Base-by-base conservation (phyloP, 2,329 filamentous ascomycete genomes). In the Salinomyces thailandicus region DNA sequence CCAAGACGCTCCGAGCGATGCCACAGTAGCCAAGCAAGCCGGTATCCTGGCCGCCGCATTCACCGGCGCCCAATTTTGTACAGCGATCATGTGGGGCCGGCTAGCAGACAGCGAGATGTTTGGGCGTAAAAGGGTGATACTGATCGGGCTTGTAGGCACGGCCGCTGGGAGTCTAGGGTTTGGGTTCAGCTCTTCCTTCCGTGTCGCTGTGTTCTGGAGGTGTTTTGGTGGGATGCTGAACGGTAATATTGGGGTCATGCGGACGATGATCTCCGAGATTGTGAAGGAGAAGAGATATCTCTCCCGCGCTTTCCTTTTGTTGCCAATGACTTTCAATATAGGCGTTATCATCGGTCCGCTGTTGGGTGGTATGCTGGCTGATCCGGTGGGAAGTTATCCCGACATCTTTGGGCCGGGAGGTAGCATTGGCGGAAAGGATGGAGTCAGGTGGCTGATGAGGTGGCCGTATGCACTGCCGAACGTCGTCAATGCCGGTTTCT, bases 31-130 rank as follows among this genome's bases (percentile, higher is more conserved):
- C 0, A 69, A 72, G 14, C 85, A 91, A 56, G 81, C 82, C 1
- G 85, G 85, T 26, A 63, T 93, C 2, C 66, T 93, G 16, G 77
- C 83, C 32, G 84, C 81, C 9, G 78, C 77, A 26, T 93, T 93
- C 54, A 87, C 82, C 0, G 80, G 78, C 0, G 79, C 81, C 0
- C 85, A 94, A 56, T 89, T 89, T 52, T 54, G 84, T 15, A 93
- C 85, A 1, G 84, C 84, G 2, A 78, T 93, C 57, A 59, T 85
- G 42, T 93, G 85, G 85, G 85, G 85, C 0, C 69, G 80, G 0
- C 62, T 86, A 3, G 73, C 74, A 1, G 75, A 79, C 50, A 76
- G 80, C 5, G 72, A 73, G 24, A 45, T 53, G 32, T 55, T 63
- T 12, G 86, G 85, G 1, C 72, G 85, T 33, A 93, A 93, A 60